Base-by-base conservation (phyloP, 208 protist species). In the Leishmania turanica region DNA sequence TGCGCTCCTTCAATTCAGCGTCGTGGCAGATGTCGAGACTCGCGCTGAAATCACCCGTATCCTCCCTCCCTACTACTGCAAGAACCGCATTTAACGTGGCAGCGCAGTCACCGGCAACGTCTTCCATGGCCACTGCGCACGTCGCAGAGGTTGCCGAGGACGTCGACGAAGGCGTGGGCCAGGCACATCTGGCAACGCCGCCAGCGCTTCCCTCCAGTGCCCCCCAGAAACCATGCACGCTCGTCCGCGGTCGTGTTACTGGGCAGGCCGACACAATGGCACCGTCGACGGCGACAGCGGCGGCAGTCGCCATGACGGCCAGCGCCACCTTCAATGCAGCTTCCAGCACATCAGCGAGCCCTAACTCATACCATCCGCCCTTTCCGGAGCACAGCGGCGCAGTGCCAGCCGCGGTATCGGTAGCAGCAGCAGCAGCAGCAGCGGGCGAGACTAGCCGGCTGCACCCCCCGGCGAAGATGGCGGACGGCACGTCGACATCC, bases 1-100 rank as follows among this genome's bases (percentile, higher is more conserved):
- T 97, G 53, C 74, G 72, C 40, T 72, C 77, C 74, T 71, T 24
- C 62, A 7, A 31, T 24, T 45, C 51, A 13, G 72, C 51, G 53
- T 24, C 72, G 51, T 37, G 47, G 51, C 72, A 62, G 51, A 11
- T 58, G 72, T 62, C 72, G n/a, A 76, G 19, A 15, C 17, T 42
- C 51, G 34, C 51, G 51, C 51, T 45, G 51, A 62, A 11, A 9
- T 40, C 62, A 17, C 60, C 75, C 47, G 70, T 27, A 19, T 51
- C 51, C 27, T 51, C 64, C 80, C 34, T 79, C 56, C 21, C 64
- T 31, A 13, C 34, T 76, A 6, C 69, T n/a, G 45, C 42, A 31
- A 24, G 34, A 17, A 64, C 9, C n/a, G 40, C 76, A n/a, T 56
- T 37, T 24, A 47, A 13, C 49, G 66, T 21, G 21, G 71, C 34